Evolutionary conservation across 108 stramenopile species (phyloP).

Genomic region (Epithemia pelagica): DNA sequence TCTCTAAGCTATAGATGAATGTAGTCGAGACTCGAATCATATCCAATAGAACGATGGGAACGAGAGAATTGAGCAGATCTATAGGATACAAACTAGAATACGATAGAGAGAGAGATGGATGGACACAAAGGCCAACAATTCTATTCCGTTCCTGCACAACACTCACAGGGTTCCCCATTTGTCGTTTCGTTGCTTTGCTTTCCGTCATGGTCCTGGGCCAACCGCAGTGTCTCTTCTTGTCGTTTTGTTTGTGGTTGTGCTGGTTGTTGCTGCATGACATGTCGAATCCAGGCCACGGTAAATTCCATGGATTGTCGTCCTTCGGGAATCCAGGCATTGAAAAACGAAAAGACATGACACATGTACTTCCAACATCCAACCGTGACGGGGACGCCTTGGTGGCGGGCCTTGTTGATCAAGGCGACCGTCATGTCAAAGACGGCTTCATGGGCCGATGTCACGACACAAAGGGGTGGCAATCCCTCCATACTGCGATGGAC

Average conservation of each 20-base stretch:
- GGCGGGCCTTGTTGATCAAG: slow-evolving; percentile 43
- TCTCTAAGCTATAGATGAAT: no score
- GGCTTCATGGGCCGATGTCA: slow-evolving; percentile 71
- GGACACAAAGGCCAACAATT: no score
- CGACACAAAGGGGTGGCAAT: slow-evolving; percentile 67
- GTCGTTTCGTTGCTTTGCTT: no score
- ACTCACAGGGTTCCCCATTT: no score
- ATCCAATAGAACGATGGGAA: no score
- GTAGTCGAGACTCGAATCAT: no score
- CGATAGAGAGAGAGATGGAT: no score
- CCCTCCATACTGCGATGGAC: slow-evolving; percentile 47
- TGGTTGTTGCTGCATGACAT: slow-evolving; percentile 35
- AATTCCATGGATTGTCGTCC: slow-evolving; percentile 55
- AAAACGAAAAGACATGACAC: slow-evolving; percentile 75
- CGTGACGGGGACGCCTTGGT: slow-evolving; percentile 47
- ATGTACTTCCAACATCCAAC: slow-evolving; percentile 71
- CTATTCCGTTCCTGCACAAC: no score
- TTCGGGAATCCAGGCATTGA: slow-evolving; percentile 59
- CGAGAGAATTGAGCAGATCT: no score
- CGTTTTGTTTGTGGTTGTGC: no score
- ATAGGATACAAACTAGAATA: no score
- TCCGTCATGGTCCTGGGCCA: no score
- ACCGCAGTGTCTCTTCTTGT: neutral
- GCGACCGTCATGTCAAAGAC: slow-evolving; percentile 66
- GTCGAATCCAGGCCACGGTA: slow-evolving; percentile 57